Evolutionary conservation across 208 protist species (phyloP), one percentile per base, ranked within the genome.

Genomic region (Acanthamoeba culbertsoni): DNA sequence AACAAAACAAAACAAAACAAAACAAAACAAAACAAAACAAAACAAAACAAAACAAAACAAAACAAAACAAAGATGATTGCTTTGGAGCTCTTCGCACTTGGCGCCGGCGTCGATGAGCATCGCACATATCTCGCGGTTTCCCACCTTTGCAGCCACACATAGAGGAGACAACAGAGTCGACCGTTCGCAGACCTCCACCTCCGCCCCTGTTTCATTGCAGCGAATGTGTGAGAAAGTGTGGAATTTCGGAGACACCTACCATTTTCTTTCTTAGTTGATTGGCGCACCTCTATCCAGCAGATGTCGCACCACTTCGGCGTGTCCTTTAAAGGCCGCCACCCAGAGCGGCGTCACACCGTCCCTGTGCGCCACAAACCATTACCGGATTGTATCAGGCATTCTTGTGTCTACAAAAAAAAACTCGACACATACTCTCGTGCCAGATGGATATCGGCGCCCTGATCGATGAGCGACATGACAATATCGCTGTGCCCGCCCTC

Each of bases 81-180:
- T 35, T 0, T n/a, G 1, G 8, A 6, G 12, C 2, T 63, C 20
- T 28, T 26, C 59, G 33, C 31, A 79, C 68, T 79, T 43, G 0
- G 68, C 68, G 23, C 68, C 68, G 68, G 68, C 68, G 42, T 79
- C 68, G 68, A 79, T 79, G 42, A 79, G 68, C 68, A 79, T 79
- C 20, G 68, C 42, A 28, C 68, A 79, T 43, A 79, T 28, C 23
- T 43, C 68, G 37, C 68, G 48, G 68, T 26, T 48, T 2, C 68
- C 68, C 3, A 6, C 7, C 68, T 48, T 43, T 16, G 68, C 68
- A 26, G 68, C 68, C 68, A 48, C 42, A 20, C 68, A 79, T 0
- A 79, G 68, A 6, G 68, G 68, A 10, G 68, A 51, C 20, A 79
- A 40, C 23, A 31, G 42, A 12, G 68, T 48, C 16, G 33, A 51